A percentile compares a stretch with the other conserved stretches of the same genome.
Conservation (phyloP, 2,329 filamentous ascomycete genomes). For the Aspergillus neotritici region DNA sequence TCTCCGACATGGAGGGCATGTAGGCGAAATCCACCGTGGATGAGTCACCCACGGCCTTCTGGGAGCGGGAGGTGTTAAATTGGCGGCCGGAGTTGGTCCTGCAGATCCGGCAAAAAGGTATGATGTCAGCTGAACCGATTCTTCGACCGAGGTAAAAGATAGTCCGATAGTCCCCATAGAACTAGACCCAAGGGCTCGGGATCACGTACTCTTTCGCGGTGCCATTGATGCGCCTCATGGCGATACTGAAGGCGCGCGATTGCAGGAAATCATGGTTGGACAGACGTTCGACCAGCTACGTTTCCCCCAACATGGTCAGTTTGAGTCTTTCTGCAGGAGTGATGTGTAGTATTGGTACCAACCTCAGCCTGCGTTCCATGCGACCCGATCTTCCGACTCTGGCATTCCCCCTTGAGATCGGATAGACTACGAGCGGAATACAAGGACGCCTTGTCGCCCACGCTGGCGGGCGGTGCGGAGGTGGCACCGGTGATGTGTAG, state of each 20-base stretch:
- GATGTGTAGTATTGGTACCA: slow-evolving; percentile 15
- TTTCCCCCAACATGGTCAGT: not conserved
- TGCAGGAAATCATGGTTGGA: slow-evolving; percentile 49
- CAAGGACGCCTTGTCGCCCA: slow-evolving; percentile 47
- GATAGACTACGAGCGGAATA: slow-evolving; percentile 48
- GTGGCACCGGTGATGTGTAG: slow-evolving; percentile 58
- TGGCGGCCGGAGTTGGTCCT: slow-evolving; percentile 51
- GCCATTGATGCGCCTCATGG: slow-evolving; percentile 45
- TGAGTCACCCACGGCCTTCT: slow-evolving; percentile 52
- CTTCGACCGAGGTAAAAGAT: not conserved
- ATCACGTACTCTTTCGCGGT: slow-evolving; percentile 35
- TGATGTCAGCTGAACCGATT: slow-evolving; percentile 11
- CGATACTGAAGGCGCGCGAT: slow-evolving; percentile 51
- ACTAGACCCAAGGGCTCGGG: slow-evolving; percentile 1
- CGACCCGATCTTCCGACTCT: slow-evolving; percentile 44
- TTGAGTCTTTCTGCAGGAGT: slow-evolving; percentile 2
- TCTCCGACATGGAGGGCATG: slow-evolving; percentile 48
- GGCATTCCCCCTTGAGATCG: slow-evolving; percentile 49
- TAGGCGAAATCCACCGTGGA: slow-evolving; percentile 61
- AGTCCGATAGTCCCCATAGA: slow-evolving; percentile 1
- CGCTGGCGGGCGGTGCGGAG: slow-evolving; percentile 47
- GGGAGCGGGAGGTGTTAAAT: slow-evolving; percentile 57
- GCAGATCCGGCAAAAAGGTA: slow-evolving; percentile 28
- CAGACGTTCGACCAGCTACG: slow-evolving; percentile 48
- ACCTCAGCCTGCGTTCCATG: slow-evolving; percentile 48